Conservation (phyloP, 257 asterid species). For the Ehretia macrophylla region DNA sequence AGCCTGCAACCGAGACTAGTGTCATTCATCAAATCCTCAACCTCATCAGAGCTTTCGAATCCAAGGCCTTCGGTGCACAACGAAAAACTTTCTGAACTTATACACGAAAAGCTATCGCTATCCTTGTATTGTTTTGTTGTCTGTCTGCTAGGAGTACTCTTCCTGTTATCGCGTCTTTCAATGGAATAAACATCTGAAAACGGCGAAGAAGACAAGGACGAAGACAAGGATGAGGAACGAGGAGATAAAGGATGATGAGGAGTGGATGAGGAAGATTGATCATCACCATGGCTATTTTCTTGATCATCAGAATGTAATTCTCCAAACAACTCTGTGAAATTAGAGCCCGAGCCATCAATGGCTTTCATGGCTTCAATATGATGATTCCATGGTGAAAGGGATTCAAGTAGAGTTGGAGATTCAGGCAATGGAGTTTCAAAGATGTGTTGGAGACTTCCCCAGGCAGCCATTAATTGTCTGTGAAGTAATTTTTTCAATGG, state of each 20-base stretch:
- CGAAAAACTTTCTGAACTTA: slow-evolving; percentile 48
- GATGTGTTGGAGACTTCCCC: slow-evolving; percentile 71
- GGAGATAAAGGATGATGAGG: slow-evolving; percentile 6
- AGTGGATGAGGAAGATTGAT: slow-evolving; percentile 10
- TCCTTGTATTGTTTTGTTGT: slow-evolving; percentile 35
- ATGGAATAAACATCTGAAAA: neutral
- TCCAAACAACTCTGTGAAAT: slow-evolving; percentile 45
- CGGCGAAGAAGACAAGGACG: slow-evolving; percentile 21
- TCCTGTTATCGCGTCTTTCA: slow-evolving; percentile 13
- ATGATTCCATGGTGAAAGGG: slow-evolving; percentile 63
- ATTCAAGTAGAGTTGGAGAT: slow-evolving; percentile 46
- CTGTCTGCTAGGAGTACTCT: no score
- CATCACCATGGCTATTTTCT: slow-evolving; percentile 18
- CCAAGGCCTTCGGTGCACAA: slow-evolving; percentile 81
- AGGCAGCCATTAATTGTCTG: slow-evolving; percentile 58
- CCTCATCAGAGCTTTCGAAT: slow-evolving; percentile 64
- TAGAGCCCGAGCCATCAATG: slow-evolving; percentile 32
- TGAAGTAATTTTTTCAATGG: neutral
- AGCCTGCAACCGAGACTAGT: no score
- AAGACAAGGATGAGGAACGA: slow-evolving; percentile 17
- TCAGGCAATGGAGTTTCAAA: slow-evolving; percentile 72
- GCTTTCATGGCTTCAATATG: slow-evolving; percentile 35
- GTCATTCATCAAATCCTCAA: slow-evolving; percentile 35
- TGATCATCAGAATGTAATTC: slow-evolving; percentile 46
- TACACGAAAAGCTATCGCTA: slow-evolving; percentile 48